phyloP scores from a whole-genome alignment of 2,329 filamentous ascomycete species.

The Nemania sp. region DNA sequence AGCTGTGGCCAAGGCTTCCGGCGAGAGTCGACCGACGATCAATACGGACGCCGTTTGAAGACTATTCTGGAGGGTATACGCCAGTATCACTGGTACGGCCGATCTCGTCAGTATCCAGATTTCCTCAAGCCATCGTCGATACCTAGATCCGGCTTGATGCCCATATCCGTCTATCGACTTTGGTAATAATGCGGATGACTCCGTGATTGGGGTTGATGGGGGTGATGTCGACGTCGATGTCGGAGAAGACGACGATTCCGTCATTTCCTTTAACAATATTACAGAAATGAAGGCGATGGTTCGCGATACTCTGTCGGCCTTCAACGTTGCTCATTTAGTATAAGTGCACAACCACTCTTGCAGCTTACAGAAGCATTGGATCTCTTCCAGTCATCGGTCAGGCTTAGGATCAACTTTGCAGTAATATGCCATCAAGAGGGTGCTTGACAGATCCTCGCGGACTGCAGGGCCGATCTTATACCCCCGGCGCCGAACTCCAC shows the following conservation, averaged over 20 bases:
- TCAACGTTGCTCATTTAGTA: background rate
- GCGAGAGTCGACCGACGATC: constrained; percentile 77
- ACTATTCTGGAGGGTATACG: constrained; percentile 84
- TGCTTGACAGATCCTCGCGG: too few relatives aligned
- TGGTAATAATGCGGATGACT: constrained; percentile 31
- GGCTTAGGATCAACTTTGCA: too few relatives aligned
- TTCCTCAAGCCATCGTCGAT: constrained; percentile 53
- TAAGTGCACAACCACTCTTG: too few relatives aligned
- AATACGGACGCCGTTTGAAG: constrained; percentile 82
- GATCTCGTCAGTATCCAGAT: constrained; percentile 69
- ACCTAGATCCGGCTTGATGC: background rate
- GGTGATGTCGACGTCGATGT: constrained; percentile 11
- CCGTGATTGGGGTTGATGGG: constrained; percentile 20
- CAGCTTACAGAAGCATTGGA: background rate
- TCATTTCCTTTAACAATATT: constrained; percentile 18
- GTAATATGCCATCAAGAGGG: too few relatives aligned
- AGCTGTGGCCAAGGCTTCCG: constrained; percentile 77
- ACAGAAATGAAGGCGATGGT: background rate
- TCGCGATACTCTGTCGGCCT: background rate
- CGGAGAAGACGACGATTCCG: constrained; percentile 19
- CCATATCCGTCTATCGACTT: constrained; percentile 16
- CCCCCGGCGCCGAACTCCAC: constrained; percentile 1
- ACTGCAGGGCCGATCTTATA: constrained; percentile 3
- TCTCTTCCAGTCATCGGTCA: background rate
- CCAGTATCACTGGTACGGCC: constrained; percentile 77